Percentiles rank a stretch among this genome's conserved stretches.
Evolutionary conservation across 306 rosid species (phyloP).

Genomic region (Rubus idaeus): DNA sequence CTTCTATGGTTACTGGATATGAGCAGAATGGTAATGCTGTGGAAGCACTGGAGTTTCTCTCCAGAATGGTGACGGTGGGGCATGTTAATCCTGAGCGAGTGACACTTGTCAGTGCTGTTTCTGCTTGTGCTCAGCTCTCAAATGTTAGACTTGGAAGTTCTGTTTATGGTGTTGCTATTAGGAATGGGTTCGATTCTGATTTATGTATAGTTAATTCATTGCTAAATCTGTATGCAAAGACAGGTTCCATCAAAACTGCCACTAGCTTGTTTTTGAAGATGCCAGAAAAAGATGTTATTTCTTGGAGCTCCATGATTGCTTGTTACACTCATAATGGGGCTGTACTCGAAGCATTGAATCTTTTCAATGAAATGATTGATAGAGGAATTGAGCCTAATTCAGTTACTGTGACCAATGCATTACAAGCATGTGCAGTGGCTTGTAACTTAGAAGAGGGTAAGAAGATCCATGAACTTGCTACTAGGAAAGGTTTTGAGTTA

Average conservation of each 20-base stretch:
- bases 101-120: constrained; percentile 21
- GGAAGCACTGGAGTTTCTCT: constrained; percentile 55
- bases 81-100: too few relatives aligned
- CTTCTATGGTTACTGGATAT: constrained; percentile 66
- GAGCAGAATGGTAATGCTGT: constrained; percentile 58
- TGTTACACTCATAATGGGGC: constrained; percentile 28
- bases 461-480: constrained; percentile 57
- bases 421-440: constrained; percentile 60
- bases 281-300: constrained; percentile 58
- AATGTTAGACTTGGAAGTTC: constrained; percentile 58
- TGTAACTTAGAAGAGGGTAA: constrained; percentile 59
- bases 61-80: constrained; percentile 45
- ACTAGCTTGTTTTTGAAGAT: constrained; percentile 53
- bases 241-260: constrained; percentile 47
- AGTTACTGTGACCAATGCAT: constrained; percentile 55
- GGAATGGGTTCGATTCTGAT: constrained; percentile 42
- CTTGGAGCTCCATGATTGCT: constrained; percentile 87
- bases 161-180: constrained; percentile 56
- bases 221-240: constrained; percentile 62
- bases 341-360: too few relatives aligned
- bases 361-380: constrained; percentile 50
- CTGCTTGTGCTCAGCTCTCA: constrained; percentile 62
- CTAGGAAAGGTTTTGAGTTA: constrained; percentile 47
- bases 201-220: constrained; percentile 58
- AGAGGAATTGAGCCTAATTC: constrained; percentile 51